These are phyloP conservation scores for Sclerospora graminicola DNA, from an alignment of 352 stramenopile species.

Conservation along the genomic window DNA sequence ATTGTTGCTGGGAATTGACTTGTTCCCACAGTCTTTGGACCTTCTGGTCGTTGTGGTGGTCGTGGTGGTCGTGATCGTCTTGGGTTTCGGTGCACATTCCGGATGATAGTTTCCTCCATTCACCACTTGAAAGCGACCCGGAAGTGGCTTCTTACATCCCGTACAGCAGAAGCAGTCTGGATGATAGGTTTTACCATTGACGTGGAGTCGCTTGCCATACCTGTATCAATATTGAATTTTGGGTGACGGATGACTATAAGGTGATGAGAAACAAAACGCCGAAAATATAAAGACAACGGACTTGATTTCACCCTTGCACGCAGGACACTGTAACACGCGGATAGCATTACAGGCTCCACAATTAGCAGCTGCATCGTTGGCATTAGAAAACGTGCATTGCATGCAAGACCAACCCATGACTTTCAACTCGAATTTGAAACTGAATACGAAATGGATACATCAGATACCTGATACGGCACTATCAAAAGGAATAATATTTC, in stretches of 20 bases:
- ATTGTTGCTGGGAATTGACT: slow-evolving; percentile 4
- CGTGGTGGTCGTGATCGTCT: slow-evolving; percentile 4
- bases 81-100: slow-evolving; percentile 24
- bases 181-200: slow-evolving; percentile 32
- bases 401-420: slow-evolving; percentile 29
- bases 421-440: too few relatives aligned
- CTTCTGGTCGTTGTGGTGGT: slow-evolving; percentile 9
- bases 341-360: slow-evolving; percentile 35
- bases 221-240: slow-evolving; percentile 5
- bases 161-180: slow-evolving; percentile 40
- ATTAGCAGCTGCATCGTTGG: slow-evolving; percentile 17
- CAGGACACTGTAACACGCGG: slow-evolving; percentile 30
- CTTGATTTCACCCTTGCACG: slow-evolving; percentile 27
- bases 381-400: slow-evolving; percentile 38
- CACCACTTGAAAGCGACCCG: slow-evolving; percentile 31
- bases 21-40: not conserved
- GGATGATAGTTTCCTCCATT: slow-evolving; percentile 29
- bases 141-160: slow-evolving; percentile 21
- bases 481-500: too few relatives aligned
- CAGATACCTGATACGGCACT: too few relatives aligned
- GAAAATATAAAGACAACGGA: slow-evolving; percentile 2
- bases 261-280: not conserved
- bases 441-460: too few relatives aligned
- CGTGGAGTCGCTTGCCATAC: slow-evolving; percentile 31
- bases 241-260: not conserved